Evolutionary conservation across 2,329 filamentous ascomycete genomes (phyloP).

Genomic region (Claviceps arundinis): DNA sequence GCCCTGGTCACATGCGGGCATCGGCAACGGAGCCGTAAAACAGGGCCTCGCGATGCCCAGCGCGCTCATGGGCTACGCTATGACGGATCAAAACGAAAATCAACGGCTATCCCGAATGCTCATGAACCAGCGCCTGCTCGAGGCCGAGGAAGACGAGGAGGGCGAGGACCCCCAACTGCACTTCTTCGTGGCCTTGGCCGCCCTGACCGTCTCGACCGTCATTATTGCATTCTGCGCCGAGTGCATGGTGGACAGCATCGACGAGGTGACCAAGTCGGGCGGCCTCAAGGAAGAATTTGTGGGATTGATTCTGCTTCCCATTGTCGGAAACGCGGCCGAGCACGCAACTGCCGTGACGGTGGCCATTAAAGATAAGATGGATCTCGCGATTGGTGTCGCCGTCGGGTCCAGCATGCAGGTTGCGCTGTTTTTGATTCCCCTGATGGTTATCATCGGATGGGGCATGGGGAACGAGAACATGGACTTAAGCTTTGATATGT

Average conservation of each 20-base stretch:
- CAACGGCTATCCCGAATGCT: constrained; percentile 32
- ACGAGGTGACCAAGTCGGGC: constrained; percentile 47
- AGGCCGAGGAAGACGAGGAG: constrained; percentile 49
- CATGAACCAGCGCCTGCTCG: constrained; percentile 22
- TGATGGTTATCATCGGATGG: constrained; percentile 69
- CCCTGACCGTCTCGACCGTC: constrained; percentile 59
- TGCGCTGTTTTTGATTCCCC: constrained; percentile 62
- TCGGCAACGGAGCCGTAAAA: constrained; percentile 20
- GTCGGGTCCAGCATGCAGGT: constrained; percentile 74
- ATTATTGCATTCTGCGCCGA: constrained; percentile 73
- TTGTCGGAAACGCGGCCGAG: constrained; percentile 74
- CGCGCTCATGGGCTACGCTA: constrained; percentile 23
- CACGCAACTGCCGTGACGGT: constrained; percentile 72
- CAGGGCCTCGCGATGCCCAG: constrained; percentile 28
- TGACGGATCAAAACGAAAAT: constrained; percentile 22
- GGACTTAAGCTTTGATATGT: constrained; percentile 76
- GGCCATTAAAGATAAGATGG: constrained; percentile 76
- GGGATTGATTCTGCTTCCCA: constrained; percentile 66
- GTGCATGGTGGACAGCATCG: constrained; percentile 63
- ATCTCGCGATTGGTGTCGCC: constrained; percentile 67
- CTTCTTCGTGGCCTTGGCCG: constrained; percentile 56
- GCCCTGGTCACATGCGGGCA: constrained; percentile 25
- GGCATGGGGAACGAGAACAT: constrained; percentile 57
- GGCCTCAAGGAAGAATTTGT: constrained; percentile 60
- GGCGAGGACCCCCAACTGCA: constrained; percentile 63